phyloP scores from a whole-genome alignment of 768 basidiomycete species.

The Phlegmacium glaucopus region DNA sequence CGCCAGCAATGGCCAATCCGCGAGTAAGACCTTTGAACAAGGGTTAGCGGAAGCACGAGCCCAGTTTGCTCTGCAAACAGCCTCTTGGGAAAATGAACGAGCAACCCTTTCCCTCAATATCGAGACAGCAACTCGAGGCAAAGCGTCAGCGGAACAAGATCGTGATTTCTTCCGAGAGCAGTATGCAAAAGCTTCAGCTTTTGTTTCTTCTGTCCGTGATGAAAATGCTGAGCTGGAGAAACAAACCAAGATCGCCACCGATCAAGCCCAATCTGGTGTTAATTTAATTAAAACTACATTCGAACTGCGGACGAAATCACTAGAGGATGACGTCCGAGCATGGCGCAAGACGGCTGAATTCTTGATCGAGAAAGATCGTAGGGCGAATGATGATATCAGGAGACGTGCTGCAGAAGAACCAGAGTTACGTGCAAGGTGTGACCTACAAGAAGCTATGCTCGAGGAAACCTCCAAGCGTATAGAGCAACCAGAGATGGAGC shows the following conservation, averaged over 20 bases:
- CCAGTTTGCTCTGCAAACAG: slow-evolving; percentile 16
- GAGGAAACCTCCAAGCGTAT: slow-evolving; percentile 18
- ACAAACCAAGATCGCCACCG: slow-evolving; percentile 46
- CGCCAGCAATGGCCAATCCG: background rate
- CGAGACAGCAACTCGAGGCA: slow-evolving; percentile 26
- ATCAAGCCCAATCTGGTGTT: slow-evolving; percentile 53
- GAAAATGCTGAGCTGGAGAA: slow-evolving; percentile 52
- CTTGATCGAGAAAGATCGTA: slow-evolving; percentile 50
- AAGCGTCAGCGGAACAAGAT: slow-evolving; percentile 39
- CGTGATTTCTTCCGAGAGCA: slow-evolving; percentile 53
- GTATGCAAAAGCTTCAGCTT: slow-evolving; percentile 50
- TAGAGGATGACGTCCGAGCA: slow-evolving; percentile 44
- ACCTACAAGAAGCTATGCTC: slow-evolving; percentile 25
- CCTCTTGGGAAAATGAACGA: slow-evolving; percentile 33
- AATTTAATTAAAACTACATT: slow-evolving; percentile 48
- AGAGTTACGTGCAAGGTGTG: slow-evolving; percentile 40
- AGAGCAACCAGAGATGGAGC: slow-evolving; percentile 15
- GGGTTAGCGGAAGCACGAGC: background rate
- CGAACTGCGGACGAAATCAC: slow-evolving; percentile 38
- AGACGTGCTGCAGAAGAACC: slow-evolving; percentile 55
- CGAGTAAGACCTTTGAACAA: background rate
- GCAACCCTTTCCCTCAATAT: slow-evolving; percentile 19
- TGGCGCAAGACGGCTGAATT: slow-evolving; percentile 49
- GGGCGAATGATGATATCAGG: slow-evolving; percentile 61
- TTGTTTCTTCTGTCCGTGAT: slow-evolving; percentile 37